Percentiles rank a stretch among this genome's conserved stretches.
Conservation (phyloP, 2,329 filamentous ascomycete species). For the Tolypocladium tropicale region DNA sequence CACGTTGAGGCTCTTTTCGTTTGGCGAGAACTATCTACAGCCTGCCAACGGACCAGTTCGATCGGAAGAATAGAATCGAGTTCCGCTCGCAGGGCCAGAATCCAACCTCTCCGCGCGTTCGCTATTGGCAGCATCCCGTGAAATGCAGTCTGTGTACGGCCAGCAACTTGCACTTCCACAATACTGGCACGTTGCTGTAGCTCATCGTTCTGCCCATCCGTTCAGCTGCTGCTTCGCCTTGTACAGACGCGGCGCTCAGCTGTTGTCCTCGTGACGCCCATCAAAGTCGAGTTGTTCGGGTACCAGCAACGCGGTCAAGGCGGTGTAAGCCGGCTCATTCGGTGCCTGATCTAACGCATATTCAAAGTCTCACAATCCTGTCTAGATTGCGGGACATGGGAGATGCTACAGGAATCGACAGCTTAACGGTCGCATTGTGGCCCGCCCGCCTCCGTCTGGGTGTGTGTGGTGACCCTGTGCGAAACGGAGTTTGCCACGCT, state of each 20-base stretch:
- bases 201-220: background rate
- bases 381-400: background rate
- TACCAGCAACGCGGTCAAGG: no score
- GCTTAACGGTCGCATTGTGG: no score
- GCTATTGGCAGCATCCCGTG: background rate
- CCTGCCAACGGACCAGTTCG: conserved; percentile 4
- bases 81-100: background rate
- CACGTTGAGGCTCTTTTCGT: conserved; percentile 47
- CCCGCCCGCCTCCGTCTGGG: no score
- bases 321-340: no score
- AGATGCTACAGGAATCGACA: background rate
- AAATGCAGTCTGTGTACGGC: background rate
- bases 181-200: background rate
- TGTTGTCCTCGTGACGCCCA: background rate
- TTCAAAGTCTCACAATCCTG: background rate
- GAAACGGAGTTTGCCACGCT: background rate
- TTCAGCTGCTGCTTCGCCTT: background rate
- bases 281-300: no score
- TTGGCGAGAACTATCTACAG: conserved; percentile 18
- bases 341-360: background rate
- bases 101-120: background rate
- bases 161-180: background rate
- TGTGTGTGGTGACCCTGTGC: background rate
- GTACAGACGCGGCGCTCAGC: background rate
- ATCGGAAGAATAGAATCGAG: conserved; percentile 1